Base-by-base conservation (phyloP, 768 basidiomycete species). In the Trametes gibbosa region DNA sequence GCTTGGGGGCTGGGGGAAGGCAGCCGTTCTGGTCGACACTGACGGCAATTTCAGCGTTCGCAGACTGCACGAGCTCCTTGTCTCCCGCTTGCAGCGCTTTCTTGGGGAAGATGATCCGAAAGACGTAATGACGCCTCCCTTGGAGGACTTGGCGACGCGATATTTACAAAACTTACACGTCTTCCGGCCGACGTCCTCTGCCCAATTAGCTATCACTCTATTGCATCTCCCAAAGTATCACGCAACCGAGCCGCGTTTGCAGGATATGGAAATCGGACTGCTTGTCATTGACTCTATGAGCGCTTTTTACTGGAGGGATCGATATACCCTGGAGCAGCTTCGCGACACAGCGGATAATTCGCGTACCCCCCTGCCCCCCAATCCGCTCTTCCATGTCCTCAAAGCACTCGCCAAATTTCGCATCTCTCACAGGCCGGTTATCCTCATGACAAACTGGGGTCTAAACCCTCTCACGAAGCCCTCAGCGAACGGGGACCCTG, bases 301-400 rank as follows among this genome's bases (percentile, higher is more conserved):
- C 68, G 70, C 89, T 0, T 90, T 87, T 67, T 83, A 90, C 71
- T 94, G 92, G 92, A 61, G 79, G 2, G 91, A 94, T 69, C 83
- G 87, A 41, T 86, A 84, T 67, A 74, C 76, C 39, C 72, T 74
- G 29, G 90, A 92, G 70, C 83, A 84, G 63, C 61, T 76, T 52
- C 79, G 74, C 37, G 61, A 65, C 52, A 63, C 35, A 48, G 29
- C 56, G 21, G 45, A 56, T 54, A 39, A 54, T 59, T 58, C 56
- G 51, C 45, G 53, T 19, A 29, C 2, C 13, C 21, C 14, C 8
- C 50, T 23, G 52, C 60, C 68, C 14, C 45, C 64, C 5, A 73
- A 66, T 50, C 73, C 81, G 17, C 70, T 85, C 21, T 74, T 76
- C 9, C 76, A 81, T 58, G 78, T 87, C 55, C 63, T 80, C 21